Base-by-base conservation (phyloP, 2,329 filamentous ascomycete genomes). In the Daldinia eschscholtzii region DNA sequence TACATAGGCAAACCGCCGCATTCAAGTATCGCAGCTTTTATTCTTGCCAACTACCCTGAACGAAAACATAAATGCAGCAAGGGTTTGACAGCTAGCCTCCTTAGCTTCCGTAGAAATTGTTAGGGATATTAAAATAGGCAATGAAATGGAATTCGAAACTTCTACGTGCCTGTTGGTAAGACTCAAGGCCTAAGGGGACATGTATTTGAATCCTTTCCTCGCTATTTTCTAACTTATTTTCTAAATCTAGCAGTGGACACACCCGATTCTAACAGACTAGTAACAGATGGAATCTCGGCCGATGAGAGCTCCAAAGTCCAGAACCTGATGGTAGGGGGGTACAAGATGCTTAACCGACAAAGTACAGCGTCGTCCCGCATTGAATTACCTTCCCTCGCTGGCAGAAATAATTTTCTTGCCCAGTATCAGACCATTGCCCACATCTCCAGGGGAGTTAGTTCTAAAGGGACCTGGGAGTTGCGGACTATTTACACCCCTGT, bases 391-490 rank as follows among this genome's bases (percentile, higher is more conserved):
- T 55, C 33, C 52, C 33, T 52, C 52, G 50, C 18, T 18, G 28
- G 46, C 44, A 37, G 44, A 35, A 44, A 64, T 61, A 65, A 64
- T 62, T 37, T 35, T 64, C 35, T 66, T 35, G 3, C 37, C 23
- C 9, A 35, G 30, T 50, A 67, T 69, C 69, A 67, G 66, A 28
- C 64, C 66, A 67, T 60, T 64, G 61, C 60, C 64, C 64, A 64
- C 66, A 58, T 12, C 57, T 48, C 52, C n/a, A 59, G 44, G n/a
- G 58, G 28, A 48, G 28, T 68, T 56, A 41, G 59, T 42, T 56
- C 59, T 6, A 33, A 55, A 18, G n/a, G 10, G 52, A 55, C 10
- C 18, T 52, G 46, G 33, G 18, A 60, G 48, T 13, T 61, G 35
- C 26, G 33, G 33, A 26, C 33, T 55, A 55, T 55, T 37, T 55